Base-by-base conservation (phyloP, 306 rosid species). In the Malus sieversii region DNA sequence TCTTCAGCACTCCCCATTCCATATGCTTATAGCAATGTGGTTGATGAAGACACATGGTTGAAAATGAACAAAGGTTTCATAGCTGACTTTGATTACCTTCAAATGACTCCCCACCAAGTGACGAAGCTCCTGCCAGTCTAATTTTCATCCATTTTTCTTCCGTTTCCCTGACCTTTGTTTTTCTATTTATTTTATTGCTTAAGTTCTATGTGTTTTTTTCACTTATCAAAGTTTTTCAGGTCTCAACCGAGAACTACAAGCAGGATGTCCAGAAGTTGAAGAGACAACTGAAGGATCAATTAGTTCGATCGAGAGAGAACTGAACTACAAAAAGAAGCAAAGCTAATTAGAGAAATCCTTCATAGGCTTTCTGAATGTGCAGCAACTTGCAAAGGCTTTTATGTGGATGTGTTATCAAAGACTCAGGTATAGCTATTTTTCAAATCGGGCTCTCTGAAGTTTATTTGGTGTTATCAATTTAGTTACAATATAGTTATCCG, bases 11-110 rank as follows among this genome's bases (percentile, higher is more conserved):
- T 25, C 27, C 27, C 27, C 27, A 25, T 25, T 25, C 27, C 27
- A 25, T 25, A 25, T 25, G 27, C 27, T 25, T 25, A 25, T 25
- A 25, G 27, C 27, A 25, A 25, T 25, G 27, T 25, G 27, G 27
- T 25, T 25, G 99, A 95, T 81, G 99, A 95, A 82, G 96, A 95
- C 72, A 79, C 85, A 55, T 95, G 97, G 97, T 52, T 92, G 85
- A 92, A 95, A 85, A 82, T 95, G 97, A 95, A 95, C 80, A 91
- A 88, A 46, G 99, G 97, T 66, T 92, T 68, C 68, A 78, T 89
- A 64, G 93, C 87, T 62, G 90, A 95, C 79, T 97, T 95, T 75
- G 97, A 95, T 79, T 87, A 87, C 25, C 90, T 90, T 88, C 90
- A 95, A 84, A 78, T 66, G 53, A 92, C 97, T 78, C 97, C 98